Conservation (phyloP, 1,284 basidiomycete species). For the Melampsora americana region DNA sequence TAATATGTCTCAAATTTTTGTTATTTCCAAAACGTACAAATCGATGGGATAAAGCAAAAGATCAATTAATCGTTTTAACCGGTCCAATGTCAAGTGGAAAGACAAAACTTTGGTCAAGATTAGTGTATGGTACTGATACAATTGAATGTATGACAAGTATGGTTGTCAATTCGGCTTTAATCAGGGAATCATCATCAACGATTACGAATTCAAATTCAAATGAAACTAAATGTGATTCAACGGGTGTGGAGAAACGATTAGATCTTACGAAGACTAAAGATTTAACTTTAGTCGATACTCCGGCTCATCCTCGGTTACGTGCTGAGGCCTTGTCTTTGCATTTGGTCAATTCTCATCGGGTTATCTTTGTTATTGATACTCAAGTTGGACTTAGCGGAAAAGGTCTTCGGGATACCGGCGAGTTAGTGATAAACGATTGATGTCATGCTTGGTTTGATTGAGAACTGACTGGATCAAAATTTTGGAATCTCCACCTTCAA, state of each 20-base stretch:
- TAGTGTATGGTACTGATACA: constrained; percentile 32
- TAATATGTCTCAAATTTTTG: constrained; percentile 3
- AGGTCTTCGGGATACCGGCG: constrained; percentile 36
- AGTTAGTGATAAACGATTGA: not conserved
- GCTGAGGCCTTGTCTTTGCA: constrained; percentile 27
- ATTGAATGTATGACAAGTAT: constrained; percentile 36
- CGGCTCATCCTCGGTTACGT: constrained; percentile 39
- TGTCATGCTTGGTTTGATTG: too few relatives aligned
- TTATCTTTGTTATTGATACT: constrained; percentile 42
- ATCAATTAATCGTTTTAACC: constrained; percentile 12
- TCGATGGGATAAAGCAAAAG: not conserved
- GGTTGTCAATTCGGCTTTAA: constrained; percentile 24
- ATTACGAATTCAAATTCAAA: constrained; percentile 18
- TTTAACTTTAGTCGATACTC: constrained; percentile 34
- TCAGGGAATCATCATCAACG: too few relatives aligned
- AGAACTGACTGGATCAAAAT: not conserved
- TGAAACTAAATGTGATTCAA: constrained; percentile 5
- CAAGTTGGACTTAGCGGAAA: constrained; percentile 41
- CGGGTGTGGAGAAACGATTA: not conserved
- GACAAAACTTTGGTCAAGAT: constrained; percentile 36
- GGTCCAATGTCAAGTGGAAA: constrained; percentile 37
- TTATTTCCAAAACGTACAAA: not conserved
- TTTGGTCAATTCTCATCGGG: not conserved
- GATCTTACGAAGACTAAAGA: not conserved
- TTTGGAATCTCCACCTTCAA: not conserved